Evolutionary conservation across 2,329 filamentous ascomycete genomes (phyloP).

Genomic region (Trichoderma arundinaceum): DNA sequence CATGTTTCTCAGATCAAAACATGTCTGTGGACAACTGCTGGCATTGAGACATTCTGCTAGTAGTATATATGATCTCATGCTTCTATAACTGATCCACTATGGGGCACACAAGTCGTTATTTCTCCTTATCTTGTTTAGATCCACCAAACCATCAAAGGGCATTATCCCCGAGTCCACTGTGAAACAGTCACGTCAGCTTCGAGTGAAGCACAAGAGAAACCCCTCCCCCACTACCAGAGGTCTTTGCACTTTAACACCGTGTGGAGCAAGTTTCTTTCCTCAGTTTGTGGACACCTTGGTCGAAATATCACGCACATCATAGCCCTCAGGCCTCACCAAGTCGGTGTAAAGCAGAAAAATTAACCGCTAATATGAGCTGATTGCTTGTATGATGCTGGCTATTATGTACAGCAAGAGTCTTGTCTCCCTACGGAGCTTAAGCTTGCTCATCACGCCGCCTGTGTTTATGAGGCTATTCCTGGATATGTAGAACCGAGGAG

Average conservation of each 20-base stretch:
- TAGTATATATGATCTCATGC: conserved; percentile 25
- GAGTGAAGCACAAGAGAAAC: conserved; percentile 33
- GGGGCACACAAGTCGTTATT: conserved; percentile 11
- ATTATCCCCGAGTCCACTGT: conserved; percentile 2
- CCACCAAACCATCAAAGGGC: conserved; percentile 14
- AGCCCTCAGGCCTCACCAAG: conserved; percentile 23
- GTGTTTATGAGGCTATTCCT: not conserved
- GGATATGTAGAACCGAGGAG: not conserved
- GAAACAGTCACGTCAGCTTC: conserved; percentile 33
- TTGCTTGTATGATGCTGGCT: conserved; percentile 1
- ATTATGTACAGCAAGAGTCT: not conserved
- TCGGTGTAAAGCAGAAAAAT: conserved; percentile 16
- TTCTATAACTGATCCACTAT: conserved; percentile 36
- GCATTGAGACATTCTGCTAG: not conserved
- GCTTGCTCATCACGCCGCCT: not conserved
- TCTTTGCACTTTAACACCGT: conserved; percentile 43
- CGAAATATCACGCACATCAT: conserved; percentile 28
- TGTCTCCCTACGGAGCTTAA: not conserved
- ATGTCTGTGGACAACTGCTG: not conserved
- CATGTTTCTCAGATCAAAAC: not conserved
- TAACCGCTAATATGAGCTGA: conserved; percentile 5
- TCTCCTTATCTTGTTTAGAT: conserved; percentile 30
- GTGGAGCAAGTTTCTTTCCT: conserved; percentile 35
- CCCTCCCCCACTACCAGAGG: conserved; percentile 35
- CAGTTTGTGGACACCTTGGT: conserved; percentile 23